Conservation (phyloP, 2,329 filamentous ascomycete species). For the Nigrospora sphaerica region DNA sequence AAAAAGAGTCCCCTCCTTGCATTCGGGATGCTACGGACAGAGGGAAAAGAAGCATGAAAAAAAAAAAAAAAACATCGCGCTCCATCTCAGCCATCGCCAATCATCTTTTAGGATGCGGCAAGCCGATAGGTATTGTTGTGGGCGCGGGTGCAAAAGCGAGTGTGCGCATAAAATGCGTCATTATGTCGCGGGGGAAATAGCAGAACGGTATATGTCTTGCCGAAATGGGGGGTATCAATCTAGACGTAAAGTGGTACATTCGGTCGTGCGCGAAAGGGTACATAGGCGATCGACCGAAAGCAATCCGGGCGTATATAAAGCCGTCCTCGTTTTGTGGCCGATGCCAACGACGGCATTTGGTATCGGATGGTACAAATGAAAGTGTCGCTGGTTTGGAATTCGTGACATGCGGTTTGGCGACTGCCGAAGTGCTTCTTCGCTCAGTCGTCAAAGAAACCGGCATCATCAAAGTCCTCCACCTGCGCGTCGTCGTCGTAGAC, state of each 20-base stretch:
- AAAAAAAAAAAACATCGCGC: too few relatives aligned
- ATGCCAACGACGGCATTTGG: background rate
- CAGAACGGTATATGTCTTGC: slow-evolving; percentile 1
- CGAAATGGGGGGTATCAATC: slow-evolving; percentile 1
- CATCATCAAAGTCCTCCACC: slow-evolving; percentile 48
- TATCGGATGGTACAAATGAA: slow-evolving; percentile 1
- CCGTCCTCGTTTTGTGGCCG: background rate
- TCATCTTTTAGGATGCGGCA: too few relatives aligned
- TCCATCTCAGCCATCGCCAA: too few relatives aligned
- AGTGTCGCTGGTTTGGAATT: background rate
- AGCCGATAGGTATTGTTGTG: too few relatives aligned
- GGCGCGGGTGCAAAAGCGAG: background rate
- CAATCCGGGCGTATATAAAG: background rate
- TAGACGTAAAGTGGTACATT: slow-evolving; percentile 1
- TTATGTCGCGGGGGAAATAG: slow-evolving; percentile 1
- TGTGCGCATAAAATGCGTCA: slow-evolving; percentile 1
- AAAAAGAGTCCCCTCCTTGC: too few relatives aligned
- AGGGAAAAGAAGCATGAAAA: too few relatives aligned
- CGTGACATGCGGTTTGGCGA: background rate
- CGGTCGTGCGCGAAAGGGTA: background rate
- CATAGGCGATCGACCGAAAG: background rate
- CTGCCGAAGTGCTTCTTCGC: background rate
- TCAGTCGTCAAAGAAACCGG: slow-evolving; percentile 49
- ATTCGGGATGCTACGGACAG: too few relatives aligned
- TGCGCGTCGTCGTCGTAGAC: slow-evolving; percentile 57